Base-by-base conservation (phyloP, 306 rosid species). In the Vigna nakashimae region DNA sequence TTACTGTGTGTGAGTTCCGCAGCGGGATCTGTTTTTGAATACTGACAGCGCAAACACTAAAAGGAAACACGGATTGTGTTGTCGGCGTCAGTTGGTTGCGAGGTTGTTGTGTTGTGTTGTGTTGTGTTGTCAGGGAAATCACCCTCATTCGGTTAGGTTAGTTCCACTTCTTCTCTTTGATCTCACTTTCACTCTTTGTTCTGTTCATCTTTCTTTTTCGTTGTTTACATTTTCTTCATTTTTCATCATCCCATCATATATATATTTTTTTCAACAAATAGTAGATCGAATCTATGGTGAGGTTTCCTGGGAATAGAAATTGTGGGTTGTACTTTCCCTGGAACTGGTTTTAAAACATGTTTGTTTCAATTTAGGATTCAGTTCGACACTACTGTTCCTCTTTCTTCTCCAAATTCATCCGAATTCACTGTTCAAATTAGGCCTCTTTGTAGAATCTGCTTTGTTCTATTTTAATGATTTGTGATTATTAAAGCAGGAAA, bases 301-400 rank as follows among this genome's bases (percentile, higher is more conserved):
- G 56, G 22, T 53, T 76, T 51, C 6, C 45, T 65, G 20, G 13
- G 3, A 32, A 13, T 46, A 46, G 45, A 69, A 78, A 78, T 59
- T 11, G 22, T 69, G 63, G 43, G 38, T 55, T 69, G 22, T 16
- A 0, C 14, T 2, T 24, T 59, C 48, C 45, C 18, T 34, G 7
- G 14, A 2, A 34, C 52, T 0, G 69, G 40, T 30, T 34, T n/a
- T 4, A 17, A 28, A 32, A 30, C 34, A 13, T 32, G 53, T 20
- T 43, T 32, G 15, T 77, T 67, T 67, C 7, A 67, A 18, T 77
- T 28, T 53, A 6, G 40, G 43, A 38, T 36, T 58, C 65, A 12
- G 17, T 30, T 60, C 40, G 40, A 26, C 15, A 26, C 65, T 5
- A 50, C 10, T 18, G 42, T 50, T 36, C 36, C 42, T 34, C 42